Percentiles rank a stretch among this genome's conserved stretches.
Conservation (phyloP, 495 filamentous ascomycete species). For the Oleoguttula mirabilis region DNA sequence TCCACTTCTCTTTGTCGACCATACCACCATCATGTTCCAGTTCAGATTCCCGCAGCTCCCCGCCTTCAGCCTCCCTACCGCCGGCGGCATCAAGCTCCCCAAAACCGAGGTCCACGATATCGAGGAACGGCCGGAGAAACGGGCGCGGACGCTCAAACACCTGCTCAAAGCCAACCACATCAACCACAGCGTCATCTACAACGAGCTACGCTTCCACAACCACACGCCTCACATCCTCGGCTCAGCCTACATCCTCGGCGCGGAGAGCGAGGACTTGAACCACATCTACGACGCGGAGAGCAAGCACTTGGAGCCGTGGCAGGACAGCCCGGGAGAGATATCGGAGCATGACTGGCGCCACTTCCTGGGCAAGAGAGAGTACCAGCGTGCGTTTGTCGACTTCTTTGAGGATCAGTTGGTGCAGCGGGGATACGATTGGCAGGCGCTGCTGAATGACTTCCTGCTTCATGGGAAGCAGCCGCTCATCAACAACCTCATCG, state of each 20-base stretch:
- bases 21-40: constrained; percentile 10
- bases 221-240: constrained; percentile 71
- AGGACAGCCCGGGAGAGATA: constrained; percentile 72
- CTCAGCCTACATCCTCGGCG: constrained; percentile 76
- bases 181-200: constrained; percentile 72
- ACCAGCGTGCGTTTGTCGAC: constrained; percentile 81
- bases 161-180: constrained; percentile 82
- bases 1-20: too few relatives aligned
- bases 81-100: constrained; percentile 47
- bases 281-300: constrained; percentile 67
- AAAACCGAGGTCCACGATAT: constrained; percentile 63
- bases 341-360: constrained; percentile 73
- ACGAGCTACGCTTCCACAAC: constrained; percentile 71
- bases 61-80: constrained; percentile 4
- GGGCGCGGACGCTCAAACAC: constrained; percentile 75
- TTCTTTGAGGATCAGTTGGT: constrained; percentile 85
- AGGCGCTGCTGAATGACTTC: constrained; percentile 59
- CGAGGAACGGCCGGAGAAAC: constrained; percentile 65
- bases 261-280: constrained; percentile 54
- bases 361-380: constrained; percentile 59
- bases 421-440: constrained; percentile 71
- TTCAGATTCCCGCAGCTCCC: constrained; percentile 8
- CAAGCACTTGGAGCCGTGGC: constrained; percentile 65
- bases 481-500: constrained; percentile 62
- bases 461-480: constrained; percentile 65